Conservation (phyloP, 257 asterid species). For the Apocynum venetum region DNA sequence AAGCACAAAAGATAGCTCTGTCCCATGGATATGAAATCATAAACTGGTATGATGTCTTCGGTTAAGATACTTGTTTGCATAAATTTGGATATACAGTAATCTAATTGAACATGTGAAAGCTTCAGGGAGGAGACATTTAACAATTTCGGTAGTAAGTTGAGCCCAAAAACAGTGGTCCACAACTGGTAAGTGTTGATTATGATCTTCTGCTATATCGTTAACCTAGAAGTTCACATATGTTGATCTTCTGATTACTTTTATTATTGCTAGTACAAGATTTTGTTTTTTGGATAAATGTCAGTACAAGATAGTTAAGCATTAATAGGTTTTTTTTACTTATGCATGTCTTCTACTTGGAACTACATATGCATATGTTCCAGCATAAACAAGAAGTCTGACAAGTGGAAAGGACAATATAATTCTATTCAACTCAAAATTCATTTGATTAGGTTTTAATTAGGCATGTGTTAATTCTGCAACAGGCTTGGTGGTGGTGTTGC, state of each 20-base stretch:
- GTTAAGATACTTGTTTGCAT: conserved; percentile 1
- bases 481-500: conserved; percentile 93
- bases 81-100: background rate
- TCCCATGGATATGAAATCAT: conserved; percentile 91
- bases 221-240: background rate
- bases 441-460: background rate
- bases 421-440: background rate
- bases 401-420: background rate
- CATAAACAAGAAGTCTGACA: background rate
- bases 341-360: background rate
- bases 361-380: background rate
- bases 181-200: conserved; percentile 54
- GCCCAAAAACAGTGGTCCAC: conserved; percentile 76
- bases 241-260: background rate
- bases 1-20: conserved; percentile 80
- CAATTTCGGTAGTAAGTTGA: conserved; percentile 80
- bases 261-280: background rate
- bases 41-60: conserved; percentile 56
- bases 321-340: too few species aligned
- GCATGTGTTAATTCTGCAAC: background rate
- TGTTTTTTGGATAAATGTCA: too few species aligned
- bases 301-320: too few species aligned
- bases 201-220: background rate
- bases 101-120: conserved; percentile 10
- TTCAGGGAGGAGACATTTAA: conserved; percentile 96